phyloP scores from a whole-genome alignment of 768 basidiomycete species.

The Leccinum arenicola region DNA sequence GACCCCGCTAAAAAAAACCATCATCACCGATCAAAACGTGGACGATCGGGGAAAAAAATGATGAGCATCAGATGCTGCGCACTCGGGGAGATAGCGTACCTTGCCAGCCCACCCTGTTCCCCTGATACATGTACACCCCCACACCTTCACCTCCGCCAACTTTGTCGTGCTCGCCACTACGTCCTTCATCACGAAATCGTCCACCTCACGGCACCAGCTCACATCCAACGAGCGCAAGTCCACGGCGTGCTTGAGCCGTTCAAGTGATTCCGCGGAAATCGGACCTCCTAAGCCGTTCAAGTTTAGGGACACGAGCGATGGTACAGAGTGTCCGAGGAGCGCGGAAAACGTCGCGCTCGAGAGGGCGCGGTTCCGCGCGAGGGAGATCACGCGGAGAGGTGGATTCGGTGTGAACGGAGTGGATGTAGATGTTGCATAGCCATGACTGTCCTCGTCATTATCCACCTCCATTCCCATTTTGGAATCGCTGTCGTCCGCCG shows the following conservation, averaged over 20 bases:
- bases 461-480: slow-evolving; percentile 23
- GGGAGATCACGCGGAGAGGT: slow-evolving; percentile 50
- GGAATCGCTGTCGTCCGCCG: slow-evolving; percentile 2
- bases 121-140: slow-evolving; percentile 51
- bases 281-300: slow-evolving; percentile 75
- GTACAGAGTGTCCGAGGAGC: slow-evolving; percentile 67
- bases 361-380: slow-evolving; percentile 62
- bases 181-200: slow-evolving; percentile 78
- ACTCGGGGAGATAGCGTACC: slow-evolving; percentile 30
- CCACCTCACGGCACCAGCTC: slow-evolving; percentile 80
- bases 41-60: neutral
- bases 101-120: slow-evolving; percentile 42
- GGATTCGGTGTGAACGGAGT: slow-evolving; percentile 33
- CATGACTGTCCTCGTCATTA: neutral
- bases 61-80: neutral
- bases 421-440: neutral
- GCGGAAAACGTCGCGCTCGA: slow-evolving; percentile 53
- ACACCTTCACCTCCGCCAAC: slow-evolving; percentile 48
- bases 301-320: slow-evolving; percentile 53
- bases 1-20: slow-evolving; percentile 16
- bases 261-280: slow-evolving; percentile 47
- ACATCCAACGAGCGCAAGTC: slow-evolving; percentile 65
- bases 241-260: slow-evolving; percentile 32
- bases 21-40: neutral
- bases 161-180: slow-evolving; percentile 48